Base-by-base conservation (phyloP, 2,329 filamentous ascomycete species). In the Tolypocladium endophyticum region DNA sequence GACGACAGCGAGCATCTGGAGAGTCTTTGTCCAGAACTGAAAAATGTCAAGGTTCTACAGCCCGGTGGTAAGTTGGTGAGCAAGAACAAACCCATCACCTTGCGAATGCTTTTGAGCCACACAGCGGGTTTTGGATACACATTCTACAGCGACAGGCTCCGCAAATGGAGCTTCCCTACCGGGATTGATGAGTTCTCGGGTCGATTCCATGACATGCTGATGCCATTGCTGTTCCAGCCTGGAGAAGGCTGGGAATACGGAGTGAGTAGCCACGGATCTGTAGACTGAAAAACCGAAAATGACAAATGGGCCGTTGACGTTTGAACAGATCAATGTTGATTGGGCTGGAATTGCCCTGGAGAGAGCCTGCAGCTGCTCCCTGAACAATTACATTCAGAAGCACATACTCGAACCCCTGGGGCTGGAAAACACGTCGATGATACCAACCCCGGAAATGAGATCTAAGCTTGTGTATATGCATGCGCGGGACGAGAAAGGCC, bases 241-340 rank as follows among this genome's bases (percentile, higher is more conserved):
- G 86, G 86, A 0, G 77, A 80, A 30, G 74, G 74, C 3, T 89
- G 83, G 81, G 77, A 83, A 60, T 88, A 88, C 28, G 81, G 81
- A 0, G 79, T 82, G 69, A 73, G 75, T 71, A 57, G 57, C 38
- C 50, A 7, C 20, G 2, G 18, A n/a, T 4, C 9, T 28, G 20
- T 14, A 28, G 41, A 9, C 39, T 7, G 18, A 39, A 1, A 9
- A 9, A 50, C n/a, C 5, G 9, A n/a, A 36, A 23, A 23, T 20
- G 16, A 18, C 23, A 14, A 14, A 57, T 30, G 36, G 1, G 1
- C 41, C 9, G 9, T 52, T 62, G 14, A 41, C 20, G 16, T 14
- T 53, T 54, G 12, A 38, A 28, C 18, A 86, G 81, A 73, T 73
- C 8, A 69, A 70, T 14, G 72, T 83, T 11, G 81, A 84, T 64